Base-by-base conservation (phyloP, 306 rosid species). In the Cicer bijugum region DNA sequence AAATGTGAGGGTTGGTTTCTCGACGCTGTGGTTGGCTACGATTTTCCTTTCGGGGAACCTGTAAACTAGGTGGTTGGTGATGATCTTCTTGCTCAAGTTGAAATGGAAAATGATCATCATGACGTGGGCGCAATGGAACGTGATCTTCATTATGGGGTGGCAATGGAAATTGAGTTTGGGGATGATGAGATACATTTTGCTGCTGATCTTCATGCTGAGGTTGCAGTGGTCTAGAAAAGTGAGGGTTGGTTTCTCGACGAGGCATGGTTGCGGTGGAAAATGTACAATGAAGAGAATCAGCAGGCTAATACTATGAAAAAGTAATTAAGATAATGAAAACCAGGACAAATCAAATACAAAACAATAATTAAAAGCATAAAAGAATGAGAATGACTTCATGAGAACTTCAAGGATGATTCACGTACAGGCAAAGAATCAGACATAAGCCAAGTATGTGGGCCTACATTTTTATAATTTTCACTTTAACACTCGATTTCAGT, bases 1-100 rank as follows among this genome's bases (percentile, higher is more conserved):
- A 50, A 43, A 91, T 89, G 78, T 94, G 90, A 66, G 92, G 97
- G 79, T 94, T 94, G 80, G 86, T 77, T 71, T 94, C 98, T 28
- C 45, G 43, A 58, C 20, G 82, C 35, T 28, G 35, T 28, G 35
- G 35, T 28, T 28, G 35, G 35, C 35, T 28, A 4, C 5, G 35
- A 28, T 28, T 28, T 28, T 28, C 35, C 35, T 28, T 28, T 0
- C 0, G 35, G 4, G 82, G 82, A 1, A 9, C 71, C 51, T 2
- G 33, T 12, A 20, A 19, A 52, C 39, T 61, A 52, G 78, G 60
- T 33, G 72, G 12, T 2, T 3, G 50, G 2, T 4, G 58, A 7
- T 23, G 67, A 40, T 23, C 57, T 65, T 51, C 66, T 9, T 5
- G 44, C 14, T 2, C 45, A 11, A 33, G 56, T 9, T 28, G 79